Conservation (phyloP, 495 filamentous ascomycete species). For the Neurospora sp. region DNA sequence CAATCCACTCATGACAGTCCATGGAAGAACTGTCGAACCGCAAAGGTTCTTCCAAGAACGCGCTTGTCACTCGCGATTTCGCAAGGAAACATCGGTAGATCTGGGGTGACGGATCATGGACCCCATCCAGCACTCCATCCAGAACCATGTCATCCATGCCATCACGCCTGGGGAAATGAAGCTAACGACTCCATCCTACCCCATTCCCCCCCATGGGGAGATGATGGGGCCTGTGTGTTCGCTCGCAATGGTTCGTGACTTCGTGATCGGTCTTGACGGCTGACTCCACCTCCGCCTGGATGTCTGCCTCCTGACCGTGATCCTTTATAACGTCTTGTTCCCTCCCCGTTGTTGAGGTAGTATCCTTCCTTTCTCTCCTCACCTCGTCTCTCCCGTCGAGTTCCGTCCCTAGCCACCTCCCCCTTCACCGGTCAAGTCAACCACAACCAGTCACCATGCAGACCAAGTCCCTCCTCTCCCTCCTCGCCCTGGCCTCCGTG, state of each 20-base stretch:
- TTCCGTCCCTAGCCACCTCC: not conserved
- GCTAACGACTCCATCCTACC: not conserved
- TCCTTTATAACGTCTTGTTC: not conserved
- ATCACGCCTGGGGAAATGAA: not conserved
- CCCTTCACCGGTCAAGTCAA: not conserved
- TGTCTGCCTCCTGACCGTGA: not conserved
- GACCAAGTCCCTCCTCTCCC: constrained; percentile 1
- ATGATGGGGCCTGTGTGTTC: not conserved
- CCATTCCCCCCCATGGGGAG: not conserved
- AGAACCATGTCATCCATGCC: not conserved
- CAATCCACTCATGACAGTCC: not conserved
- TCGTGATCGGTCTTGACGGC: not conserved
- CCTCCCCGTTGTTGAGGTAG: not conserved
- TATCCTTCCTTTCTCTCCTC: not conserved
- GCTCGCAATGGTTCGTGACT: not conserved
- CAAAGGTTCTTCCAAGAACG: not conserved
- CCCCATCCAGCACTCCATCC: not conserved
- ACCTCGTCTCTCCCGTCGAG: not conserved
- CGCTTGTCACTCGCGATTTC: not conserved
- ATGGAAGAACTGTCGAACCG: not conserved
- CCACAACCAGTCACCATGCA: not conserved
- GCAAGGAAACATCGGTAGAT: not conserved
- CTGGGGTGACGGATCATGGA: not conserved
- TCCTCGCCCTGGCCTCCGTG: constrained; percentile 5
- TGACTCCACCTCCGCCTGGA: not conserved